Conservation (phyloP, 129 eudicot genomes). For the Centrapalus pauciflorus region DNA sequence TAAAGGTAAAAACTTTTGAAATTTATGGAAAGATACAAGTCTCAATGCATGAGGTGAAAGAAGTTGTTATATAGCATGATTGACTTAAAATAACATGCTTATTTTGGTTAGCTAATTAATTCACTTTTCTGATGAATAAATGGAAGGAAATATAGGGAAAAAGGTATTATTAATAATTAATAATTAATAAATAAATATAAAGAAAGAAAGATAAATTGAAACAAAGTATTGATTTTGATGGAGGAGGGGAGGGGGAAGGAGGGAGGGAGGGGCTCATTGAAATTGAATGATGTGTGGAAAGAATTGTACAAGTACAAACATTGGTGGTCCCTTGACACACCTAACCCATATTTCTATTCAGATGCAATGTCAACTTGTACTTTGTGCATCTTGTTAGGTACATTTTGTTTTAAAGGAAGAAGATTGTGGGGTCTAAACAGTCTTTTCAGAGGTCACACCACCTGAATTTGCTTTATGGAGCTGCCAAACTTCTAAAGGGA, state of each 20-base stretch:
- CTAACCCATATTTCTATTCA: conserved; percentile 24
- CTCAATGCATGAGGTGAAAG: no score
- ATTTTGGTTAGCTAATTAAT: no score
- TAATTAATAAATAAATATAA: background rate
- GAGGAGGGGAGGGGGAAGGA: no score
- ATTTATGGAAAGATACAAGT: no score
- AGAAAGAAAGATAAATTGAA: background rate
- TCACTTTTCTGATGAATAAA: no score
- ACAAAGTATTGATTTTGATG: conserved; percentile 14
- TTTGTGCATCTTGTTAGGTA: background rate
- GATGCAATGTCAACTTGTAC: conserved; percentile 12
- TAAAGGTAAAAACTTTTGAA: no score
- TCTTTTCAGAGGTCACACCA: conserved; percentile 29
- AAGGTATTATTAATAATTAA: no score
- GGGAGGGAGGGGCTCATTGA: conserved; percentile 35
- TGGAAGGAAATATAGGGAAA: no score
- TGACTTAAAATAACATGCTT: no score
- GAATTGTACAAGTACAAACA: conserved; percentile 64
- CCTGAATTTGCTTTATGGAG: conserved; percentile 28
- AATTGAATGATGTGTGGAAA: conserved; percentile 42
- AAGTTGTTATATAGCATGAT: no score
- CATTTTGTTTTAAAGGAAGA: conserved; percentile 2
- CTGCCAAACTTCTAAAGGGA: conserved; percentile 33
- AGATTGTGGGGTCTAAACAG: conserved; percentile 21
- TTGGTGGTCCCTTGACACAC: conserved; percentile 24